phyloP scores from a whole-genome alignment of 2,329 filamentous ascomycete genomes.

The Cercospora sp. region DNA sequence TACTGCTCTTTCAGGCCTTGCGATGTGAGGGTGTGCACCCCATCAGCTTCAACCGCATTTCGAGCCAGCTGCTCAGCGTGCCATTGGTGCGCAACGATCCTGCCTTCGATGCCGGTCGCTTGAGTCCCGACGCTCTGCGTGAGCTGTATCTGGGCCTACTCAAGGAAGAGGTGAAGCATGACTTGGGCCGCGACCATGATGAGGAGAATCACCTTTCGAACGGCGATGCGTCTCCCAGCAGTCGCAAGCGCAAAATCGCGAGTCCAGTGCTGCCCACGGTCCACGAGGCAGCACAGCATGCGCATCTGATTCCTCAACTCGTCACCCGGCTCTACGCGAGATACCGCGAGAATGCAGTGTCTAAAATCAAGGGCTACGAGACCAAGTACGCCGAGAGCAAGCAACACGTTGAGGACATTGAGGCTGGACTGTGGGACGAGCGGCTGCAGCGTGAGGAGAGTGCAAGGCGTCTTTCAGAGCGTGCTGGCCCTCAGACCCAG shows the following conservation, averaged over 20 bases:
- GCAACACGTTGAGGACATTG: conserved; percentile 67
- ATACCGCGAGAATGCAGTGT: conserved; percentile 70
- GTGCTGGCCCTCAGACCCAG: conserved; percentile 15
- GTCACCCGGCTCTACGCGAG: conserved; percentile 72
- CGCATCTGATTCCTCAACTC: conserved; percentile 67
- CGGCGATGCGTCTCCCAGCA: conserved; percentile 51
- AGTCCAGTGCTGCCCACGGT: conserved; percentile 64
- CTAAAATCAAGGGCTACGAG: conserved; percentile 74
- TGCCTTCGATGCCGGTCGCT: conserved; percentile 69
- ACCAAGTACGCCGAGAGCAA: conserved; percentile 59
- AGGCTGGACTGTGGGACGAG: conserved; percentile 59
- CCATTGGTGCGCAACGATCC: conserved; percentile 68
- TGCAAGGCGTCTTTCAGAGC: conserved; percentile 13
- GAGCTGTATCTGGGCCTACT: conserved; percentile 75
- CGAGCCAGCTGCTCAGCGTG: conserved; percentile 72
- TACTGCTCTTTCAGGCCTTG: conserved; percentile 81
- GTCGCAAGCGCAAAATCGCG: conserved; percentile 73
- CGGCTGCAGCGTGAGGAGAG: conserved; percentile 30
- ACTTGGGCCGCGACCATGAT: conserved; percentile 36
- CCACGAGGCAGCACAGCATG: conserved; percentile 65
- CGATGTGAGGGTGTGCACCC: conserved; percentile 65
- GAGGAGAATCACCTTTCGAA: conserved; percentile 38
- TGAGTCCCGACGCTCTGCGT: conserved; percentile 76
- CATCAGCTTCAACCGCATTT: conserved; percentile 67
- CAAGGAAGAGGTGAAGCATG: conserved; percentile 65